A percentile compares a stretch with the other conserved stretches of the same genome.
phyloP scores from a whole-genome alignment of 1,284 basidiomycete genomes.

The Porogramme epimiltina region DNA sequence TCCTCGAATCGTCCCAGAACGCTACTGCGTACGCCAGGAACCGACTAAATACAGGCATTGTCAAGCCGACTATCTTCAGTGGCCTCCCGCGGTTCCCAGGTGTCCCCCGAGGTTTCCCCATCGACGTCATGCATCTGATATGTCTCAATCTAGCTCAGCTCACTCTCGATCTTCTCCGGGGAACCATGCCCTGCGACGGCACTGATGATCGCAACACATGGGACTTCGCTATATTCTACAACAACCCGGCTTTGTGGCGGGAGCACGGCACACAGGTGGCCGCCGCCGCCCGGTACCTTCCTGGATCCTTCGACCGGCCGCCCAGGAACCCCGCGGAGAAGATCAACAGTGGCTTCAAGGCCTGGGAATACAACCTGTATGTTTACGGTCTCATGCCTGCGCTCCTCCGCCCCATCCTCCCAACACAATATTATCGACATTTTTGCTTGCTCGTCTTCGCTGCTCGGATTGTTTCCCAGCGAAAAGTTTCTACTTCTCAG shows the following conservation, averaged over 20 bases:
- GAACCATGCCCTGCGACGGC: conserved; percentile 30
- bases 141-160: conserved; percentile 33
- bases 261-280: conserved; percentile 32
- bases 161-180: conserved; percentile 26
- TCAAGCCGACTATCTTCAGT: conserved; percentile 20
- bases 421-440: conserved; percentile 17
- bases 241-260: conserved; percentile 32
- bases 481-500: too few relatives aligned
- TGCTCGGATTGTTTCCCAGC: conserved; percentile 18
- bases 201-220: conserved; percentile 23
- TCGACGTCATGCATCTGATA: conserved; percentile 33
- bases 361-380: conserved; percentile 28
- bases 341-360: conserved; percentile 34
- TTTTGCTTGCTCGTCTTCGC: conserved; percentile 26
- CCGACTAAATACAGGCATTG: not conserved
- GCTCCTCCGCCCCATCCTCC: conserved; percentile 18
- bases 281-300: conserved; percentile 18
- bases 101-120: conserved; percentile 16
- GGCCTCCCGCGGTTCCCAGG: conserved; percentile 11
- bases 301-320: conserved; percentile 30
- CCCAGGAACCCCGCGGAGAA: conserved; percentile 34
- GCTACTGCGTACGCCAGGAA: too few relatives aligned
- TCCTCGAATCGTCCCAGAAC: too few relatives aligned
- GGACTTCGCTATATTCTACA: conserved; percentile 36
- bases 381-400: conserved; percentile 25